Conservation (phyloP, 768 basidiomycete genomes). For the Suillus occidentalis region DNA sequence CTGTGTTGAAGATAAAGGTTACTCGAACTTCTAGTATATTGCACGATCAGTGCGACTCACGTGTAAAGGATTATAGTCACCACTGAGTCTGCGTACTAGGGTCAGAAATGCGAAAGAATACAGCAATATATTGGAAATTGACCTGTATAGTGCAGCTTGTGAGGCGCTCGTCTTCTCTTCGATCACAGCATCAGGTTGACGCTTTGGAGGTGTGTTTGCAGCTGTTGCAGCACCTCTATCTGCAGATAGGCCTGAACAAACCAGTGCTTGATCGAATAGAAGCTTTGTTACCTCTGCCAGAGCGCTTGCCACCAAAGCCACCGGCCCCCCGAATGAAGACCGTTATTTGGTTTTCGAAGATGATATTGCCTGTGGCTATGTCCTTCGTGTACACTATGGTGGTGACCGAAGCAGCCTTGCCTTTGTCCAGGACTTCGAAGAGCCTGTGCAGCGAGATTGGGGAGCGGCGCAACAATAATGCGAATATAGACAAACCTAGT, state of each 20-base stretch:
- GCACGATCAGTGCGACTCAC: constrained; percentile 40
- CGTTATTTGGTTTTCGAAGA: constrained; percentile 93
- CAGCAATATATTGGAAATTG: constrained; percentile 17
- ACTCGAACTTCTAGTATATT: neutral
- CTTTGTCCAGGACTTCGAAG: constrained; percentile 84
- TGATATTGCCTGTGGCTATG: constrained; percentile 68
- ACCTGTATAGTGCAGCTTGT: constrained; percentile 95
- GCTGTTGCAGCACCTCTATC: constrained; percentile 92
- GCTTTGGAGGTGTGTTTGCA: constrained; percentile 74
- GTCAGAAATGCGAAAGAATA: constrained; percentile 7
- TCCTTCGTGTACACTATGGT: constrained; percentile 78
- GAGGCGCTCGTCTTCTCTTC: constrained; percentile 83
- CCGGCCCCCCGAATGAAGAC: constrained; percentile 91
- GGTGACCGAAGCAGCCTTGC: constrained; percentile 92
- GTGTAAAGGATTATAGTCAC: constrained; percentile 90
- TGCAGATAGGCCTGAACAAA: constrained; percentile 26
- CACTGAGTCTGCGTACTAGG: constrained; percentile 61
- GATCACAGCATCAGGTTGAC: constrained; percentile 78
- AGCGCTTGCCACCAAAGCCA: constrained; percentile 93
- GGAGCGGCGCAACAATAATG: neutral
- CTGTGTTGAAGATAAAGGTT: constrained; percentile 33
- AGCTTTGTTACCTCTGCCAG: constrained; percentile 61
- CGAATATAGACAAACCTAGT: constrained; percentile 49
- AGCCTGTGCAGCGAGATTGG: constrained; percentile 41
- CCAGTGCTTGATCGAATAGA: constrained; percentile 5